These are phyloP conservation scores for Artemisia argyi DNA, from an alignment of 129 eudicot species.

Conservation along the genomic window DNA sequence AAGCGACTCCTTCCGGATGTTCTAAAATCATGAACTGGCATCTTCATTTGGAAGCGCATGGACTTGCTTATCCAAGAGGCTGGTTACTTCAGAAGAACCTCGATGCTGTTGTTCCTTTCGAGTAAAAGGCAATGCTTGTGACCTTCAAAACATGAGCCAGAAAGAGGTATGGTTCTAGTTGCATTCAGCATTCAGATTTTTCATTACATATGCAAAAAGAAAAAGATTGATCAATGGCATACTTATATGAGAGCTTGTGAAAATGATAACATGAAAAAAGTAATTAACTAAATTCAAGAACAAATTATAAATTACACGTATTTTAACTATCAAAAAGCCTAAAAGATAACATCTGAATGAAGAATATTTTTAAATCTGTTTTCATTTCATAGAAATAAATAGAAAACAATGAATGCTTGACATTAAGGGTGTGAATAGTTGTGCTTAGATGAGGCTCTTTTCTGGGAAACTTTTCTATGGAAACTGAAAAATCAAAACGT, in stretches of 20 bases:
- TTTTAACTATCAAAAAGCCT: too few relatives aligned
- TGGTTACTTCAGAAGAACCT: conserved; percentile 84
- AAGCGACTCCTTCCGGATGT: conserved; percentile 70
- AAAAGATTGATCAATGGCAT: background rate
- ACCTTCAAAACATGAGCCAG: conserved; percentile 13
- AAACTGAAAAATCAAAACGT: too few relatives aligned
- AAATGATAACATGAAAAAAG: too few relatives aligned
- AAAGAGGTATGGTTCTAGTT: background rate
- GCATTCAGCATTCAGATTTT: background rate
- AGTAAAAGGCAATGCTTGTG: conserved; percentile 33
- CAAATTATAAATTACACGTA: too few relatives aligned
- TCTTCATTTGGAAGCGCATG: conserved; percentile 84
- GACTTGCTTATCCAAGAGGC: conserved; percentile 67
- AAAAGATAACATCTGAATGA: too few relatives aligned
- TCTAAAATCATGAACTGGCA: conserved; percentile 90
- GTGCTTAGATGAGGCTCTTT: too few relatives aligned
- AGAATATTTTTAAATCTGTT: too few relatives aligned
- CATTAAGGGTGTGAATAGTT: too few relatives aligned
- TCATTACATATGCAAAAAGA: background rate
- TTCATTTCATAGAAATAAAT: background rate
- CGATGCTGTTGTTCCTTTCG: conserved; percentile 45
- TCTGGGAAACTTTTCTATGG: too few relatives aligned
- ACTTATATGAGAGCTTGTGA: too few relatives aligned
- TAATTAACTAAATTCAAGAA: too few relatives aligned
- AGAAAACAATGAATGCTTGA: conserved; percentile 12